A percentile compares a stretch with the other conserved stretches of the same genome.
Evolutionary conservation across 768 basidiomycete species (phyloP).

Genomic region (Boletus bicolor): DNA sequence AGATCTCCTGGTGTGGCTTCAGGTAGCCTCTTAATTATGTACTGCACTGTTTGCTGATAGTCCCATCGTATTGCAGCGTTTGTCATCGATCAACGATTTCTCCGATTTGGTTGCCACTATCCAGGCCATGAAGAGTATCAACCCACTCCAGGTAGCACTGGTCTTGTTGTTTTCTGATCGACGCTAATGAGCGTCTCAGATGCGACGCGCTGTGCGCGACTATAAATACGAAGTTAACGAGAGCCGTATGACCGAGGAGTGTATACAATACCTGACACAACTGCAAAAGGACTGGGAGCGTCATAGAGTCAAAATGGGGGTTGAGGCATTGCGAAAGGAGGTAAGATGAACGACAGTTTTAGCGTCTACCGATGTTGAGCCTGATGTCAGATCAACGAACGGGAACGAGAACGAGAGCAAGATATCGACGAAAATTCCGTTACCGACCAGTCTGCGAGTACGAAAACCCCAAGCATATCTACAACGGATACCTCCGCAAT

Average conservation of each 20-base stretch:
- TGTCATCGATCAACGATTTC: slow-evolving; percentile 87
- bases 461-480: slow-evolving; percentile 30
- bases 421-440: slow-evolving; percentile 30
- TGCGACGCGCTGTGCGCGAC: slow-evolving; percentile 91
- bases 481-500: slow-evolving; percentile 35
- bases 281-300: slow-evolving; percentile 98
- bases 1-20: slow-evolving; percentile 84
- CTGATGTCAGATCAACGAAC: slow-evolving; percentile 54
- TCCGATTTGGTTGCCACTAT: slow-evolving; percentile 85
- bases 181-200: slow-evolving; percentile 40
- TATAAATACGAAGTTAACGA: slow-evolving; percentile 95
- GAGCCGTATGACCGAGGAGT: slow-evolving; percentile 90
- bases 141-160: slow-evolving; percentile 77
- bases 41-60: background rate
- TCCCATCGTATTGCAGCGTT: slow-evolving; percentile 46
- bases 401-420: slow-evolving; percentile 55
- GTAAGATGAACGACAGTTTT: slow-evolving; percentile 34
- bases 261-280: slow-evolving; percentile 89
- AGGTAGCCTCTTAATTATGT: slow-evolving; percentile 42
- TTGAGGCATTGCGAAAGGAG: slow-evolving; percentile 82
- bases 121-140: slow-evolving; percentile 80
- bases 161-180: background rate
- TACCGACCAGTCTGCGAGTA: slow-evolving; percentile 39
- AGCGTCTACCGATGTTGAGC: slow-evolving; percentile 4
- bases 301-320: slow-evolving; percentile 81